Base-by-base conservation (phyloP, 2,329 filamentous ascomycete species). In the Hypoxylon sp. region DNA sequence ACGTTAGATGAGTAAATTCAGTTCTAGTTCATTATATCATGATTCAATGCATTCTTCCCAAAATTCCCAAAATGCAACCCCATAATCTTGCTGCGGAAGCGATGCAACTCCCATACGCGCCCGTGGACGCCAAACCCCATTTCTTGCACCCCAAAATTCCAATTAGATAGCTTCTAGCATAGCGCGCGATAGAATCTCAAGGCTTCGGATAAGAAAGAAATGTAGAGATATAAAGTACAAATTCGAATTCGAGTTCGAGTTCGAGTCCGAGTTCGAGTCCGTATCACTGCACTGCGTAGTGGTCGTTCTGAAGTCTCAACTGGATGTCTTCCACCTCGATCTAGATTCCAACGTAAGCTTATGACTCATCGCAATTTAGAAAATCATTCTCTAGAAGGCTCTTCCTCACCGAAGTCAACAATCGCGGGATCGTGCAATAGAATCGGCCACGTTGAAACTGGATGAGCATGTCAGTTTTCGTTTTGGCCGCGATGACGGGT, bases 391-490 rank as follows among this genome's bases (percentile, higher is more conserved):
- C 34, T 3, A 41, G 16, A 41, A 1, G n/a, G 12, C 9, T 23
- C 9, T n/a, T 3, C 3, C 52, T 39, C 39, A 63, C 60, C 5
- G 45, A 23, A 8, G 46, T 52, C 16, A 63, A 37, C 2, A 32
- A 1, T 34, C 60, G 46, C 3, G 60, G 60, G 9, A 41, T 2
- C 5, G 47, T 57, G 34, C 60, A 63, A 12, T 57, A 9, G n/a
- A 63, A 63, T 23, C 53, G 39, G 3, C 60, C 60, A 19, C 53
- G 52, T 47, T 57, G 46, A 21, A 57, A 57, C 53, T 63, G 46
- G 8, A 32, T n/a, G 29, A 14, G n/a, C 2, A 34, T 37, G n/a
- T 57, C n/a, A 57, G 41, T 12, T 1, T 19, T 27, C 27, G 9
- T 41, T 11, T 25, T 8, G 7, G n/a, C 37, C n/a, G 37, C 16